A percentile compares a stretch with the other conserved stretches of the same genome.
These are phyloP conservation scores for Vanilla planifolia DNA, from an alignment of 106 monocot genomes.

Conservation along the genomic window DNA sequence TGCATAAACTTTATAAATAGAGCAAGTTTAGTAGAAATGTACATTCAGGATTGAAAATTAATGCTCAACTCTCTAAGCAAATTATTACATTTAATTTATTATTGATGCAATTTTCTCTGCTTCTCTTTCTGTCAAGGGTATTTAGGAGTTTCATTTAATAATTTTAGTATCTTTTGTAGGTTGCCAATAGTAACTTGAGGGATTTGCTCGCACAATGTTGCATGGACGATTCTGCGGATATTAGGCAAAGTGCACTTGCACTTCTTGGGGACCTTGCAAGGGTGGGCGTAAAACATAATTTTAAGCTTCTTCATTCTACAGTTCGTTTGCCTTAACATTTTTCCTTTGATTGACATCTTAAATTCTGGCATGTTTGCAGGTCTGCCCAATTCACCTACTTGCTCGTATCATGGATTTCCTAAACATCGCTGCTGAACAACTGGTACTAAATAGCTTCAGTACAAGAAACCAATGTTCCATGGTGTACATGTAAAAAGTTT, in stretches of 20 bases:
- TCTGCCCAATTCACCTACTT: conserved; percentile 90
- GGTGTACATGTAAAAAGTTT: not conserved
- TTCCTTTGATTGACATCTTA: not conserved
- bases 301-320: not conserved
- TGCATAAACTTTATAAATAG: too few species aligned
- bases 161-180: too few species aligned
- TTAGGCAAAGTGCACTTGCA: conserved; percentile 95
- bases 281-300: conserved; percentile 31
- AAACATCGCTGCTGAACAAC: conserved; percentile 73
- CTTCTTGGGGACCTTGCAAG: conserved; percentile 98
- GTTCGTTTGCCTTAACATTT: conserved; percentile 5
- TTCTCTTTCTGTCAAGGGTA: too few species aligned
- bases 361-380: conserved; percentile 25
- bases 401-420: conserved; percentile 82
- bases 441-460: conserved; percentile 36
- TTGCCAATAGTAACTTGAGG: conserved; percentile 80
- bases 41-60: too few species aligned
- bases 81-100: too few species aligned
- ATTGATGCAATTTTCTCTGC: too few species aligned
- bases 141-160: too few species aligned
- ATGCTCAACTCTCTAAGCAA: too few species aligned
- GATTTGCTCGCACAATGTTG: conserved; percentile 94
- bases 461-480: not conserved
- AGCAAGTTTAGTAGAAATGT: too few species aligned
- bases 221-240: conserved; percentile 81